Conservation (phyloP, 1,139 yeast genomes). For the Candida gigantensis region DNA sequence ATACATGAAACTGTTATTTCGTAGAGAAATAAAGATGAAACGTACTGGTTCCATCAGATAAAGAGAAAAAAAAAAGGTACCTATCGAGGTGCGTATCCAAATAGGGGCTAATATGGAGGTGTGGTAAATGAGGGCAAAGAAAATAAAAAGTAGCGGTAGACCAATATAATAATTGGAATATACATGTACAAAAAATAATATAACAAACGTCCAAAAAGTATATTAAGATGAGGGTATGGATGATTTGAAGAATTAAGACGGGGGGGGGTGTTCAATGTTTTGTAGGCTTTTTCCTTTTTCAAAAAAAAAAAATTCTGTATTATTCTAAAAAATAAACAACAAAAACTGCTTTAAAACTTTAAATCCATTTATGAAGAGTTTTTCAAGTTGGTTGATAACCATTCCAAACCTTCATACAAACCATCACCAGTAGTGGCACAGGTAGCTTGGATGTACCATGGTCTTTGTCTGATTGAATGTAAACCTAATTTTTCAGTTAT, state of each 20-base stretch:
- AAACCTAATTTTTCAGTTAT: constrained; percentile 46
- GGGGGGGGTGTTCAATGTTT: neutral
- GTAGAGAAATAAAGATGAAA: too few species aligned
- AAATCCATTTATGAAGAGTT: constrained; percentile 18
- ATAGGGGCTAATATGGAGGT: too few species aligned
- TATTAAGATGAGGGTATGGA: too few species aligned
- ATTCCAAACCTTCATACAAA: constrained; percentile 45
- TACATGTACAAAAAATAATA: too few species aligned
- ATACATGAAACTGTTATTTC: too few species aligned
- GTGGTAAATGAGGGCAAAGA: too few species aligned
- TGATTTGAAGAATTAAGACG: neutral
- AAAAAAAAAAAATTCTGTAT: constrained; percentile 4
- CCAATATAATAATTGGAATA: too few species aligned
- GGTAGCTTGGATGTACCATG: constrained; percentile 46
- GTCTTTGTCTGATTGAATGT: constrained; percentile 45
- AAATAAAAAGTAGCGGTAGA: too few species aligned
- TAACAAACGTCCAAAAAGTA: too few species aligned
- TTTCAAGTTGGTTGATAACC: constrained; percentile 43
- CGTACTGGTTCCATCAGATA: too few species aligned
- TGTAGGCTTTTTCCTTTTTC: neutral
- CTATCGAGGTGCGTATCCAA: too few species aligned
- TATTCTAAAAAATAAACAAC: constrained; percentile 5
- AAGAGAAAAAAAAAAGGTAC: too few species aligned
- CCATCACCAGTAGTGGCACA: constrained; percentile 48
- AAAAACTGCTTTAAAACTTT: constrained; percentile 2